Base-by-base conservation (phyloP, 106 monocot species). In the Vanilla planifolia region DNA sequence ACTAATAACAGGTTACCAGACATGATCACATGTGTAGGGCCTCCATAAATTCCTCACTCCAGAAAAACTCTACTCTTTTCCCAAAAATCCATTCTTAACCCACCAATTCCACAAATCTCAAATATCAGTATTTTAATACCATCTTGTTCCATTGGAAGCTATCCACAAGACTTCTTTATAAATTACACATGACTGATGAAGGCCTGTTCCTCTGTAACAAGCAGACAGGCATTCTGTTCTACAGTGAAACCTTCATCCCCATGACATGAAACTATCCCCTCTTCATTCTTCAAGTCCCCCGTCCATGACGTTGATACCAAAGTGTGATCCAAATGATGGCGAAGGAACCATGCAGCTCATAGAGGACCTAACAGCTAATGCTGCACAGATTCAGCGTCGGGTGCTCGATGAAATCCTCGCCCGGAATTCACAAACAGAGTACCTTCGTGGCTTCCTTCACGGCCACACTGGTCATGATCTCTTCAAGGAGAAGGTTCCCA, bases 1-100 rank as follows among this genome's bases (percentile, higher is more conserved):
- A 79, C 79, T 76, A 75, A 78, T 82, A 68, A 69, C 72, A 74
- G 47, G 46, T 65, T 60, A 71, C 48, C 33, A 63, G 76, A 88
- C 88, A 80, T 68, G 66, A 41, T 57, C 88, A 88, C 88, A 77
- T 88, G 83, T 74, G 83, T 84, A 79, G 75, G 88, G 55, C 76
- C 76, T 79, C 62, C 74, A 43, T 44, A 59, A 62, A 64, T 41
- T 78, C 78, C 67, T 51, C 64, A 48, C 47, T 34, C 43, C 77
- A 52, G 71, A 69, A 76, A 72, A 72, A 26, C 22, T 28, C 43
- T 39, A 71, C 56, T 79, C 75, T 42, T 79, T 84, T 64, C 71
- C 79, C 73, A 79, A 61, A 65, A 75, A 61, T 67, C 61, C 79
- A 74, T 56, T 71, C 47, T 62, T 52, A 46, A 47, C 5, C 47